A percentile compares a stretch with the other conserved stretches of the same genome.
phyloP scores from a whole-genome alignment of 2,329 filamentous ascomycete genomes.

The Tolypocladium inflatum region DNA sequence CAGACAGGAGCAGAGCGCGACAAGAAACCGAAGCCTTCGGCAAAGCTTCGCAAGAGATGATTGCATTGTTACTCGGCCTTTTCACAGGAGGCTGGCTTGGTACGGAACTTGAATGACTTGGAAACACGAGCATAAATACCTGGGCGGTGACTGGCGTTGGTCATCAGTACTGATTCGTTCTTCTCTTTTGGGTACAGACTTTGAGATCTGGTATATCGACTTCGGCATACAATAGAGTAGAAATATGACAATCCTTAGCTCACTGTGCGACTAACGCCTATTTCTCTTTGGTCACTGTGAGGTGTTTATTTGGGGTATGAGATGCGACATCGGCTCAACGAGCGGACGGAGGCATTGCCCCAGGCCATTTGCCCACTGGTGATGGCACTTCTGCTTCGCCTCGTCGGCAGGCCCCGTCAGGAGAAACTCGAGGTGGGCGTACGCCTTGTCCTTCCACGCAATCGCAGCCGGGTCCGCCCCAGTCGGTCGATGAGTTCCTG shows the following conservation, averaged over 20 bases:
- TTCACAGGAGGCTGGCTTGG: not conserved
- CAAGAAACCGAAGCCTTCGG: conserved; percentile 3
- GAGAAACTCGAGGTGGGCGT: conserved; percentile 8
- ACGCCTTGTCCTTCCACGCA: conserved; percentile 7
- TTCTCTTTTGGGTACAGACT: not conserved
- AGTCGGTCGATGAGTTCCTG: no score
- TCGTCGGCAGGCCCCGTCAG: conserved; percentile 1
- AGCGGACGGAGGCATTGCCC: conserved; percentile 3
- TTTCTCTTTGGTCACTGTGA: not conserved
- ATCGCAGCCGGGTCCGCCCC: conserved; percentile 3
- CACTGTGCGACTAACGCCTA: not conserved
- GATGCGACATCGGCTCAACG: not conserved
- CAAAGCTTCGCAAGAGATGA: conserved; percentile 12
- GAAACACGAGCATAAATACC: not conserved
- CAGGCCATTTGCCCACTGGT: conserved; percentile 1
- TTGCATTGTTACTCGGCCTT: not conserved
- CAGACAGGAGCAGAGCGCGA: conserved; percentile 4
- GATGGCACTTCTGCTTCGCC: conserved; percentile 1
- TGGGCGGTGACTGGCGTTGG: not conserved
- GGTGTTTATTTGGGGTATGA: no score
- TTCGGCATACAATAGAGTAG: not conserved
- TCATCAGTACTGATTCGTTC: not conserved
- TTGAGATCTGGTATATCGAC: not conserved
- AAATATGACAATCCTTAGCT: not conserved
- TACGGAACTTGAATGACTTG: not conserved